phyloP scores from a whole-genome alignment of 2,329 filamentous ascomycete genomes.

The Diplodia mutila region DNA sequence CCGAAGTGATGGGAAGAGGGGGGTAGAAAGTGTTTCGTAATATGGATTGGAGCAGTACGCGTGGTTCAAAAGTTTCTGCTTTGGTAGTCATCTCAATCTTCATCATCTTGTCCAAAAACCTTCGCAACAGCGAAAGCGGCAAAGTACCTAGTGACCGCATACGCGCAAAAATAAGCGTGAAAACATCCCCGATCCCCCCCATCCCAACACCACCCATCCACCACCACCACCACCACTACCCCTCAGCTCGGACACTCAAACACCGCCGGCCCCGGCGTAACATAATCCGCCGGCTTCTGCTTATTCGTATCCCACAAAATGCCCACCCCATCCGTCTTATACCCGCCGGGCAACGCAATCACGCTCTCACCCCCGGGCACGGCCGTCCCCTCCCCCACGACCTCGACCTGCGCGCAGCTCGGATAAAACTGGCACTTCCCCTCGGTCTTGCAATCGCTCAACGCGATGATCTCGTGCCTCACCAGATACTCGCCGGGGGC shows the following conservation, averaged over 20 bases:
- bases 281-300: constrained; percentile 5
- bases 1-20: not conserved
- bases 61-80: too few relatives aligned
- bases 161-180: not conserved
- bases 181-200: not conserved
- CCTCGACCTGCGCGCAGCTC: constrained; percentile 45
- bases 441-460: constrained; percentile 49
- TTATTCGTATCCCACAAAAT: constrained; percentile 11
- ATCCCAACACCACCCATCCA: not conserved
- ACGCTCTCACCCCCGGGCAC: not conserved
- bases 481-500: constrained; percentile 48
- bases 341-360: not conserved
- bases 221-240: too few relatives aligned
- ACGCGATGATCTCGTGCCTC: constrained; percentile 44
- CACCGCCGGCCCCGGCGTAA: not conserved
- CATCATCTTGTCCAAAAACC: too few relatives aligned
- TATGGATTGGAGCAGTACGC: too few relatives aligned
- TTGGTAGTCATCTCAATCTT: too few relatives aligned
- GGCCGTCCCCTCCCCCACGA: constrained; percentile 25
- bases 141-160: too few relatives aligned
- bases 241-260: constrained; percentile 10
- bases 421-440: constrained; percentile 48
- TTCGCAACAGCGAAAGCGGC: too few relatives aligned
- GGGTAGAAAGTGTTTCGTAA: too few relatives aligned
- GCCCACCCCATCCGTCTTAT: not conserved